Evolutionary conservation across 2,329 filamentous ascomycete genomes (phyloP), one percentile per base, ranked within the genome.

Genomic region (Venturia aucupariae): DNA sequence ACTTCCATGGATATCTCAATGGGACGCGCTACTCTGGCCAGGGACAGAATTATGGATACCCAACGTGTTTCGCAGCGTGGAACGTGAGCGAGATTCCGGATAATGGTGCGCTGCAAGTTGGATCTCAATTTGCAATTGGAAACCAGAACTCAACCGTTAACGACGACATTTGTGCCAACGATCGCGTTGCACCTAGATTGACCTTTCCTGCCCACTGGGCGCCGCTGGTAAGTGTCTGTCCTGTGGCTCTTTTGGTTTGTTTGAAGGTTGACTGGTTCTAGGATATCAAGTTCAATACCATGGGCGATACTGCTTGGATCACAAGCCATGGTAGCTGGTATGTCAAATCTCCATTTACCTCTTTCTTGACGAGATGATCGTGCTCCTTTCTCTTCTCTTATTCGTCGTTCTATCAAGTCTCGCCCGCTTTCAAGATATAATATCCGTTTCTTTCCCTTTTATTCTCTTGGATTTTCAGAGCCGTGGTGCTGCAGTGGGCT

Each of bases 241-340:
- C 19, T 11, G 15, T 35, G 15, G 30, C 17, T 35, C 51, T 57
- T 35, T 35, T 27, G 22, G 13, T 27, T 3, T 11, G 17, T n/a
- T 3, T 35, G 30, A 57, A 5, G 13, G 32, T 19, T 57, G 51
- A 57, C 24, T 8, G n/a, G 22, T 54, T 19, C 1, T n/a, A 41
- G 0, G 87, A 90, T 68, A 83, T 91, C 70, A 84, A 85, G 66
- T 92, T 92, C 76, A 79, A 83, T 67, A 70, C 77, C 48, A 83
- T 83, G 42, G 81, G 80, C 15, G 80, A 78, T 1, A 76, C 77
- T 2, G 87, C 86, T 0, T 91, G 84, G 75, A 76, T 92, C 22
- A 79, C 84, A 0, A 90, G 91, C 74, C 88, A 90, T 72, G 88
- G 89, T 17, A 87, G 84, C 73, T 90, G 88, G 86, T 64, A 67